Evolutionary conservation across 2,329 filamentous ascomycete genomes (phyloP).

Genomic region (Plectosphaerella plurivora): DNA sequence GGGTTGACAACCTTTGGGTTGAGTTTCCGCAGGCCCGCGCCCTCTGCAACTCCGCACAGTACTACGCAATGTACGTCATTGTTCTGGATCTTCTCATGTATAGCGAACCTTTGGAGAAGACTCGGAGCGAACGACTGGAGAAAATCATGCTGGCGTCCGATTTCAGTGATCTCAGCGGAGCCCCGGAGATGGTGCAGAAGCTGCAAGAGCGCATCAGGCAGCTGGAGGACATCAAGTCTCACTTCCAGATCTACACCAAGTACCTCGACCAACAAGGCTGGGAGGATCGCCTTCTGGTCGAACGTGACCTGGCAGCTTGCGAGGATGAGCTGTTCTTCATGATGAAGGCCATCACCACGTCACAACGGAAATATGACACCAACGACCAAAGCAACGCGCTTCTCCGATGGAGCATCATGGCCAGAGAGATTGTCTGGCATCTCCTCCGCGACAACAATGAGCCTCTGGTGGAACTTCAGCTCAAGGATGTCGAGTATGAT

Average conservation of each 20-base stretch:
- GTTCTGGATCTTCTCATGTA: conserved; percentile 94
- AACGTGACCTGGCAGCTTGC: conserved; percentile 81
- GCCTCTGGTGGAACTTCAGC: conserved; percentile 86
- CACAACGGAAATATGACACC: conserved; percentile 79
- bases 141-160: conserved; percentile 99
- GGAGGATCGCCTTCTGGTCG: conserved; percentile 84
- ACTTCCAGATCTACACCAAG: conserved; percentile 90
- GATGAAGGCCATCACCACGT: conserved; percentile 99
- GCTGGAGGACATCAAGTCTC: conserved; percentile 90
- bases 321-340: conserved; percentile 99
- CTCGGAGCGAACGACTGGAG: conserved; percentile 88
- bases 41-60: conserved; percentile 96
- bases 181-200: conserved; percentile 86
- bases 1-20: conserved; percentile 96
- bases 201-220: conserved; percentile 91
- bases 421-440: conserved; percentile 95
- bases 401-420: conserved; percentile 89
- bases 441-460: conserved; percentile 82
- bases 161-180: conserved; percentile 92
- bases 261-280: conserved; percentile 85
- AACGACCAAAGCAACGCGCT: conserved; percentile 71
- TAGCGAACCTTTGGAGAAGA: conserved; percentile 94
- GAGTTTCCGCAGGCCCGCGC: conserved; percentile 92
- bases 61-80: conserved; percentile 98
- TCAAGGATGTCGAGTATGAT: conserved; percentile 88